Evolutionary conservation across 306 rosid species (phyloP), one percentile per base, ranked within the genome.

Genomic region (Erythrophleum fordii): DNA sequence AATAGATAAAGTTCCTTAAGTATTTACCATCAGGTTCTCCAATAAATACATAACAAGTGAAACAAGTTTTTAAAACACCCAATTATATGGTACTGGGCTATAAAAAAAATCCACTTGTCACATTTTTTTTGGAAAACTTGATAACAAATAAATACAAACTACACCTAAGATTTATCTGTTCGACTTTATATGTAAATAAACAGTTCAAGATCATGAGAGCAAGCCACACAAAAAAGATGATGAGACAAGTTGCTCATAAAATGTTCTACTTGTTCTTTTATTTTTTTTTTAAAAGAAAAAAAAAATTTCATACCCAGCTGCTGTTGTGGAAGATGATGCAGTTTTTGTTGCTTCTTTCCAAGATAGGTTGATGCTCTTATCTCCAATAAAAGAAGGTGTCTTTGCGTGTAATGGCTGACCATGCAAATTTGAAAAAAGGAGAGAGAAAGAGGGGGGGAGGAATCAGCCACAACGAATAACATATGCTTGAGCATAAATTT

Each of bases 321-420:
- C 79, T 49, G 88, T 67, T 10, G 86, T 37, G 49, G 93, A 17
- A 76, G 91, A 65, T 44, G 77, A 22, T 25, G 80, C 68, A 72
- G 92, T 70, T 87, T 95, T 95, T 73, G 90, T 61, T 64, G 87
- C 91, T 85, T 95, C 99, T 87, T 90, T 93, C 99, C 99, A 96
- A 18, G 99, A 96, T 17, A 96, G 92, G 83, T 87, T 92, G 89
- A 96, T 82, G 90, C 94, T 88, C 86, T 92, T 90, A 77, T 90
- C 97, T 82, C 98, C 97, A 72, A 89, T 88, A 82, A 96, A 96
- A 52, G 98, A 84, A 42, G 99, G 98, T 46, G 89, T 76, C 83
- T 96, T 96, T 0, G 90, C 90, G 3, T 83, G 89, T 66, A 86
- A 86, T 49, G 89, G 85, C 89, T 86, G 72, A 68, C 73, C 80